Conservation (phyloP, 2,329 filamentous ascomycete species). For the Pestalotiopsis sp. region DNA sequence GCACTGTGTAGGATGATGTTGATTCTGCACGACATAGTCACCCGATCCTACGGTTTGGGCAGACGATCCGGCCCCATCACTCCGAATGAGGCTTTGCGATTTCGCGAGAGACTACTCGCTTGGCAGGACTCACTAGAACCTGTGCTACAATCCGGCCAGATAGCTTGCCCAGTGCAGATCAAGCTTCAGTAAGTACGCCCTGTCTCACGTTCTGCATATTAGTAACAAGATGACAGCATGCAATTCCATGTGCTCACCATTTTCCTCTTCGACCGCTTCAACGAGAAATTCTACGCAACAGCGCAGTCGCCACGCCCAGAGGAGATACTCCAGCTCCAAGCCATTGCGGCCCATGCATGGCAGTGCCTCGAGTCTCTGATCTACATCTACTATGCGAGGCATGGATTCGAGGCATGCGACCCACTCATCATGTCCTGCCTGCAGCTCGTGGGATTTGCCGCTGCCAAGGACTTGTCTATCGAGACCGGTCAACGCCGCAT, state of each 20-base stretch:
- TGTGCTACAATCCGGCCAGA: constrained; percentile 24
- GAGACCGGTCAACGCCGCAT: not conserved
- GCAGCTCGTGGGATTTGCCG: constrained; percentile 29
- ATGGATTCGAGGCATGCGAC: constrained; percentile 33
- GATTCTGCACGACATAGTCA: constrained; percentile 27
- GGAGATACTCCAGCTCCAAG: constrained; percentile 11
- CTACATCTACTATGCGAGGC: constrained; percentile 36
- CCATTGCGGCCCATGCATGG: constrained; percentile 19
- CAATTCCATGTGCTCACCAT: not conserved
- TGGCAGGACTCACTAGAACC: constrained; percentile 27
- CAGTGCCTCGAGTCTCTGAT: constrained; percentile 33
- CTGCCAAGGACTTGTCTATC: constrained; percentile 26
- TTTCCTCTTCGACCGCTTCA: constrained; percentile 2
- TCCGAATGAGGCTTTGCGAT: not conserved
- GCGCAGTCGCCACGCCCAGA: not conserved
- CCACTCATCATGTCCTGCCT: constrained; percentile 35
- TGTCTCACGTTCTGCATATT: not conserved
- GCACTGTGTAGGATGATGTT: constrained; percentile 28
- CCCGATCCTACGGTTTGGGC: not conserved
- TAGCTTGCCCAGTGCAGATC: constrained; percentile 31
- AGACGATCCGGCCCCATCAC: not conserved
- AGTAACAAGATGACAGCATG: not conserved
- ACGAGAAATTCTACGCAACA: constrained; percentile 8
- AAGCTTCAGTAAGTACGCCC: constrained; percentile 27
- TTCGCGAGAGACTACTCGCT: not conserved